Evolutionary conservation across 441 rosid genomes (phyloP), one percentile per base, ranked within the genome.

Genomic region (Macaranga tanarius): DNA sequence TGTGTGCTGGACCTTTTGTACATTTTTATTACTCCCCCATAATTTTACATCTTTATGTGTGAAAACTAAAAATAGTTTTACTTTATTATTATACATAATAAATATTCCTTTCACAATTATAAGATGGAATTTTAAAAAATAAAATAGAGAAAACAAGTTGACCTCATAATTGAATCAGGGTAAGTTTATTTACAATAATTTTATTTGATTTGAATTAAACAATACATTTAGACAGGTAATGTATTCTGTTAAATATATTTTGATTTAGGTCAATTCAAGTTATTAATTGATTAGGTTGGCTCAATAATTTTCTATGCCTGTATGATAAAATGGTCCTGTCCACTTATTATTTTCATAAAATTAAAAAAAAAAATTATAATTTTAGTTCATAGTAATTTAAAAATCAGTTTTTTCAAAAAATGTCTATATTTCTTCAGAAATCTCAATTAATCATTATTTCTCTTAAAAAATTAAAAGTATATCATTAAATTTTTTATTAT

Each of bases 131-230:
- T 34, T 34, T 0, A 31, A 31, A 34, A 34, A 34, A 34, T 34
- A 10, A 42, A 42, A 10, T 7, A 42, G 12, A 42, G 47, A 42
- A 42, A 42, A 42, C 47, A 61, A 48, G 74, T 50, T 71, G 74
- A 50, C 60, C 67, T 60, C 57, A 47, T 59, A 20, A 59, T 50
- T 71, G 48, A 61, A 34, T 34, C 28, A 19, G 66, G 47, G 34
- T 9, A 34, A 16, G 15, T 11, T 60, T 71, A 2, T 31, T 38
- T 10, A 19, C 45, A 54, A 50, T 4, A 50, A 65, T 7, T 23
- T 22, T 11, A 5, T 26, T 25, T 59, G 22, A 26, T 26, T 34
- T 45, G 5, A 20, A 61, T 34, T 20, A 61, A 71, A 50, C 19
- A 60, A 4, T 11, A 68, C 9, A 10, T 20, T 28, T 17, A 26